Conservation (phyloP, 768 basidiomycete genomes). For the Amanita rimosa region DNA sequence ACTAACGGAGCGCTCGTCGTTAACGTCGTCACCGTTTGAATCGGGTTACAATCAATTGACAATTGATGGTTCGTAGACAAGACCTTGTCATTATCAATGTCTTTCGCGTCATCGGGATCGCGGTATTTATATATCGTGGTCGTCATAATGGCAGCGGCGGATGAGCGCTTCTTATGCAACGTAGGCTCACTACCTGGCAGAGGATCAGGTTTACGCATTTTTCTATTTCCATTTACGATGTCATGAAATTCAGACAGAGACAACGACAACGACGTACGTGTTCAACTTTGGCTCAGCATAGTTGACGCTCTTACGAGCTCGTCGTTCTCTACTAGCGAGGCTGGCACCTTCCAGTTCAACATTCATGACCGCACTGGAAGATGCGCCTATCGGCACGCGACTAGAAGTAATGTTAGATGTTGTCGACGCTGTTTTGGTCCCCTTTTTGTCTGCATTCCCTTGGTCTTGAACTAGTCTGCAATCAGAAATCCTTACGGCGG, state of each 20-base stretch:
- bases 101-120: neutral
- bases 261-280: slow-evolving; percentile 42
- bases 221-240: slow-evolving; percentile 29
- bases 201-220: slow-evolving; percentile 82
- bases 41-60: slow-evolving; percentile 14
- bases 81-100: slow-evolving; percentile 17
- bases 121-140: slow-evolving; percentile 17
- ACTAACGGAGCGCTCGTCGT: slow-evolving; percentile 22
- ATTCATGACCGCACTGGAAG: slow-evolving; percentile 34
- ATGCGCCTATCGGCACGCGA: slow-evolving; percentile 23
- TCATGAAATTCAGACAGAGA: neutral
- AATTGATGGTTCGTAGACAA: slow-evolving; percentile 18
- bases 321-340: slow-evolving; percentile 38
- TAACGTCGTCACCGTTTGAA: slow-evolving; percentile 13
- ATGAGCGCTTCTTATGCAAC: slow-evolving; percentile 33
- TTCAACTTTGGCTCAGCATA: slow-evolving; percentile 85
- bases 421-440: neutral
- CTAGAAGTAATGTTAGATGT: neutral
- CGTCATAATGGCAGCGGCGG: slow-evolving; percentile 28
- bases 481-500: neutral
- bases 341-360: slow-evolving; percentile 20
- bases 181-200: slow-evolving; percentile 22
- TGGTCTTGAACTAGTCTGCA: slow-evolving; percentile 11
- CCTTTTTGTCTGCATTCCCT: slow-evolving; percentile 8
- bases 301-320: slow-evolving; percentile 70